Conservation (phyloP, 805 yeast species). For the Metschnikowia noctiluminum region DNA sequence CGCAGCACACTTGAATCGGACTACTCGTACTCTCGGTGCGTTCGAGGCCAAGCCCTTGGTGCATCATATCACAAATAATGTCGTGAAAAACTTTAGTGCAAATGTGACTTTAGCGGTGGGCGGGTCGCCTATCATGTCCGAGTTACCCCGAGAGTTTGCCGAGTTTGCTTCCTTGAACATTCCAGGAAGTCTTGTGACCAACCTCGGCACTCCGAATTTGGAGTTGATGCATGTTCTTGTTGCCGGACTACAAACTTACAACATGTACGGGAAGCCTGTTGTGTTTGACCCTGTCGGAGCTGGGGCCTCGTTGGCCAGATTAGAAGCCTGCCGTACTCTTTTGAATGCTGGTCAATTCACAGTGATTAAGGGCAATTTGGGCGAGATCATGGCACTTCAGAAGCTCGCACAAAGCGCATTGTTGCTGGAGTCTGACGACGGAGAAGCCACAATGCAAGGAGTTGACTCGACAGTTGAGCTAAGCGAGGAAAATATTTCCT, state of each 20-base stretch:
- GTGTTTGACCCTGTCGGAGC: slow-evolving; percentile 92
- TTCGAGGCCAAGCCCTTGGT: slow-evolving; percentile 53
- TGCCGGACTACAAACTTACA: slow-evolving; percentile 58
- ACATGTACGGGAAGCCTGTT: slow-evolving; percentile 53
- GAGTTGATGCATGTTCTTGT: slow-evolving; percentile 40
- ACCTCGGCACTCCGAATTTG: slow-evolving; percentile 69
- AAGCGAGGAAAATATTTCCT: slow-evolving; percentile 23
- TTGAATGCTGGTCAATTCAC: slow-evolving; percentile 55
- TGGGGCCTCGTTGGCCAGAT: slow-evolving; percentile 70
- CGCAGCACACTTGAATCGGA: slow-evolving; percentile 2
- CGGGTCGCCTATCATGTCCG: slow-evolving; percentile 88
- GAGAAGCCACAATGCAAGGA: slow-evolving; percentile 54
- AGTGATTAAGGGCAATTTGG: slow-evolving; percentile 80
- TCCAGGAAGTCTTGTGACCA: slow-evolving; percentile 55
- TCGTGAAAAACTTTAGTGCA: slow-evolving; percentile 86
- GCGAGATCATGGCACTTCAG: slow-evolving; percentile 71
- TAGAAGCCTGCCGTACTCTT: slow-evolving; percentile 43
- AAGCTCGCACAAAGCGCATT: slow-evolving; percentile 23
- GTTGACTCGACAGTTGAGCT: slow-evolving; percentile 49
- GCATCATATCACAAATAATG: slow-evolving; percentile 85
- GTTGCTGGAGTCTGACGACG: slow-evolving; percentile 5
- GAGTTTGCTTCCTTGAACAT: slow-evolving; percentile 57
- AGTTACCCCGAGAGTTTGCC: slow-evolving; percentile 59
- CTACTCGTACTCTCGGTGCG: neutral
- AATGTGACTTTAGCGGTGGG: slow-evolving; percentile 81